These are phyloP conservation scores for Apiospora rasikravindrae DNA, from an alignment of 2,329 filamentous ascomycete genomes.

Conservation along the genomic window DNA sequence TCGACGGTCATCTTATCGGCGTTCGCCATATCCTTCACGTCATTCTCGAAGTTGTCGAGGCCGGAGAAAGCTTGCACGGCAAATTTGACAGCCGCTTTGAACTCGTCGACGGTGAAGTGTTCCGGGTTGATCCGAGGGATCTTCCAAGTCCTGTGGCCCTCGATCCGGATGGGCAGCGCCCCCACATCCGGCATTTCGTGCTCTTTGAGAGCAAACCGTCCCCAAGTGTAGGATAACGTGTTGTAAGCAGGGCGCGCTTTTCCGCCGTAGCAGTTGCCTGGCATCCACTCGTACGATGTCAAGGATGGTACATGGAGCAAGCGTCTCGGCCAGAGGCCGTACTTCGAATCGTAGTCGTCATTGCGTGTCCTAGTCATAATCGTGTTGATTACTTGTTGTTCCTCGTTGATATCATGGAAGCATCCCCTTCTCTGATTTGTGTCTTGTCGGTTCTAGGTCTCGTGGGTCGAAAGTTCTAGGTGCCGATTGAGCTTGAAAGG, in stretches of 20 bases:
- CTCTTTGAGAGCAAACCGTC: slow-evolving; percentile 1
- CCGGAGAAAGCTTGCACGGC: neutral
- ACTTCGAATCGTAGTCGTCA: neutral
- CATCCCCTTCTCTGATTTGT: no score
- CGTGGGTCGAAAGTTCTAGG: no score
- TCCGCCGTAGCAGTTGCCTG: slow-evolving; percentile 11
- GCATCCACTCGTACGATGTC: slow-evolving; percentile 18
- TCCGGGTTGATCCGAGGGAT: slow-evolving; percentile 18
- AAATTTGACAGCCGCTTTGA: neutral
- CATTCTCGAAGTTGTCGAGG: neutral
- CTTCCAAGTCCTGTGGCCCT: slow-evolving; percentile 18
- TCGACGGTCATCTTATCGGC: neutral
- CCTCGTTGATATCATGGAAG: no score
- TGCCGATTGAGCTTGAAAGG: no score
- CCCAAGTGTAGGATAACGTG: slow-evolving; percentile 17
- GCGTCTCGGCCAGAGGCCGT: slow-evolving; percentile 10
- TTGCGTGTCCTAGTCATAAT: neutral
- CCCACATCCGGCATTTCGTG: neutral
- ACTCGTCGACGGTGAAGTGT: slow-evolving; percentile 19
- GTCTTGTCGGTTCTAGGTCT: no score
- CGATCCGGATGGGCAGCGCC: neutral
- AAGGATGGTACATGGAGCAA: slow-evolving; percentile 17
- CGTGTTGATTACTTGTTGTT: no score
- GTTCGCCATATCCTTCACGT: neutral
- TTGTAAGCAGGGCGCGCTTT: neutral